These are phyloP conservation scores for Colletotrichum incanum DNA, from an alignment of 2,329 filamentous ascomycete species.

Conservation along the genomic window DNA sequence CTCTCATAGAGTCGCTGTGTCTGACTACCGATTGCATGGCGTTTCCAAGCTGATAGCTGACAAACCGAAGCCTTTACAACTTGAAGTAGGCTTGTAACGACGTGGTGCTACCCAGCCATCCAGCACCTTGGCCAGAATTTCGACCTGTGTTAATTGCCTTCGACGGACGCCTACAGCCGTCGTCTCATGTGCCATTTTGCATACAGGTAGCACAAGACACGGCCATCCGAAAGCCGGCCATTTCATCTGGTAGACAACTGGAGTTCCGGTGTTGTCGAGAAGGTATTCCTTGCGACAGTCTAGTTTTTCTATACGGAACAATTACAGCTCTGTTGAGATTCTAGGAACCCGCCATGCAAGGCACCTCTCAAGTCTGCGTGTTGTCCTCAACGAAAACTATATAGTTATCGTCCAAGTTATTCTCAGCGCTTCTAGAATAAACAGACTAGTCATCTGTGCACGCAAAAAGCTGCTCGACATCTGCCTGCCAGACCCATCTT, in stretches of 20 bases:
- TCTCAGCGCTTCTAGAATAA: background rate
- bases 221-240: background rate
- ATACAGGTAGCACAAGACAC: slow-evolving; percentile 9
- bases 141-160: background rate
- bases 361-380: background rate
- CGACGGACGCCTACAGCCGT: slow-evolving; percentile 31
- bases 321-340: background rate
- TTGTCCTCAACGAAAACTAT: background rate
- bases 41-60: background rate
- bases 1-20: background rate
- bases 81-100: background rate
- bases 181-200: slow-evolving; percentile 8
- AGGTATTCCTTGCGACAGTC: background rate
- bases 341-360: background rate
- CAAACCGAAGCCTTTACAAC: background rate
- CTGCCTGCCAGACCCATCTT: slow-evolving; percentile 4
- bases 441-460: background rate
- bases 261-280: too few species aligned
- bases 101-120: background rate
- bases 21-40: background rate
- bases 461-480: background rate
- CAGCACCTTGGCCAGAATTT: background rate
- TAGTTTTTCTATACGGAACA: background rate
- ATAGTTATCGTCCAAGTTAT: background rate
- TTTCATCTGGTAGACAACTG: background rate